phyloP scores from a whole-genome alignment of 2,329 filamentous ascomycete species.

The Fusarium redolens region DNA sequence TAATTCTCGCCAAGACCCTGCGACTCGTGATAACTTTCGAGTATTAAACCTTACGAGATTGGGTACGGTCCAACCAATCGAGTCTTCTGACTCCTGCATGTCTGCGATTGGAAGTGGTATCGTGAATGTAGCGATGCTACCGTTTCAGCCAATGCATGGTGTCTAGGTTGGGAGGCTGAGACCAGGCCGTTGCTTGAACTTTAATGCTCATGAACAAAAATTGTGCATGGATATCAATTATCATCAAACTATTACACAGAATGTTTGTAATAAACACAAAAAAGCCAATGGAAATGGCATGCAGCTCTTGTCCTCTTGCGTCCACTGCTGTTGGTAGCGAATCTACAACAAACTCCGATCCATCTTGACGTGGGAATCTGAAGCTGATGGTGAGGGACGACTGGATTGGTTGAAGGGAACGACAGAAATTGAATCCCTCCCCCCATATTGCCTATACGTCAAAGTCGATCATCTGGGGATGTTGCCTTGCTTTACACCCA shows the following conservation, averaged over 20 bases:
- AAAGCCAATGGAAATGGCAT: too few relatives aligned
- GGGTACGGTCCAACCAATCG: background rate
- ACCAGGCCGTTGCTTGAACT: background rate
- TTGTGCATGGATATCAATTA: too few relatives aligned
- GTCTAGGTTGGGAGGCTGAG: background rate
- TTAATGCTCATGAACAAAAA: background rate
- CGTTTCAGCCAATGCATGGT: background rate
- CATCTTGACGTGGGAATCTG: background rate
- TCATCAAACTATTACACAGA: too few relatives aligned
- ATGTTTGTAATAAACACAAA: too few relatives aligned
- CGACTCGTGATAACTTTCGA: background rate
- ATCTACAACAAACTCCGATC: background rate
- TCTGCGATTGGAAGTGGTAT: background rate
- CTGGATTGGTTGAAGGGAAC: too few relatives aligned
- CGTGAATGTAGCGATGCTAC: background rate
- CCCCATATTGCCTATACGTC: too few relatives aligned
- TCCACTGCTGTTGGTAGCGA: background rate
- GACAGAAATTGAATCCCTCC: too few relatives aligned
- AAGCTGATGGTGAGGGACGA: background rate
- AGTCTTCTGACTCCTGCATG: background rate
- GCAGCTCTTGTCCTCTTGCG: background rate
- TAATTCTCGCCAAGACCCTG: background rate
- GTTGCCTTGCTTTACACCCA: too few relatives aligned
- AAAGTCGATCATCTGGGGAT: too few relatives aligned
- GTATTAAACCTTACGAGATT: background rate